A percentile compares a stretch with the other conserved stretches of the same genome.
Conservation (phyloP, 257 asterid species). For the Striga asiatica region DNA sequence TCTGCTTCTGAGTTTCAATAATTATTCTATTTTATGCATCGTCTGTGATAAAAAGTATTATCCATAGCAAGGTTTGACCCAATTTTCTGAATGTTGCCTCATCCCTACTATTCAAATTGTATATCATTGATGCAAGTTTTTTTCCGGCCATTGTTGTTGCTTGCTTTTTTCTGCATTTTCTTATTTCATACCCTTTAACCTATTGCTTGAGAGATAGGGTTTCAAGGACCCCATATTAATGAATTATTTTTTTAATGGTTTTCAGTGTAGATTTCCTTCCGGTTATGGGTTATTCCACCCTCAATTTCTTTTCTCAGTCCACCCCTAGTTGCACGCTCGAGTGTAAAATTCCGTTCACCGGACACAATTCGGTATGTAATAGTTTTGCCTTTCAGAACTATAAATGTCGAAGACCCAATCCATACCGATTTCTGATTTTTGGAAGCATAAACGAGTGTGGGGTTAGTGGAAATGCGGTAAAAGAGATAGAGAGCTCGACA, state of each 20-base stretch:
- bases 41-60: no score
- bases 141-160: slow-evolving; percentile 1
- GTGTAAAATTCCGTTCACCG: neutral
- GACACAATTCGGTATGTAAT: slow-evolving; percentile 10
- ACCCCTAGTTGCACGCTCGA: slow-evolving; percentile 12
- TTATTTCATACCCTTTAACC: neutral
- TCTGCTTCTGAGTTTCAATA: no score
- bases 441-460: slow-evolving; percentile 15
- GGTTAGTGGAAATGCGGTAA: slow-evolving; percentile 20
- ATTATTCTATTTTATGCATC: no score
- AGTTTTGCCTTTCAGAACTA: slow-evolving; percentile 10
- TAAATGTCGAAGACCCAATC: slow-evolving; percentile 14
- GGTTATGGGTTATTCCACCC: slow-evolving; percentile 20
- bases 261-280: neutral
- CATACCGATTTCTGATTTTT: slow-evolving; percentile 2
- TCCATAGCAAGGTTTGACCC: no score
- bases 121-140: neutral
- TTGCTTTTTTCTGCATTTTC: slow-evolving; percentile 9
- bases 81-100: no score
- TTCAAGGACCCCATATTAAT: neutral
- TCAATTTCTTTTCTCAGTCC: slow-evolving; percentile 14
- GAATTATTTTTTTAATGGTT: neutral
- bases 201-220: neutral
- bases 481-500: slow-evolving; percentile 9
- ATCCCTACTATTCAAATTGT: neutral